Conservation (phyloP, 176 grass and related monocot genomes). For the Avena insularis region DNA sequence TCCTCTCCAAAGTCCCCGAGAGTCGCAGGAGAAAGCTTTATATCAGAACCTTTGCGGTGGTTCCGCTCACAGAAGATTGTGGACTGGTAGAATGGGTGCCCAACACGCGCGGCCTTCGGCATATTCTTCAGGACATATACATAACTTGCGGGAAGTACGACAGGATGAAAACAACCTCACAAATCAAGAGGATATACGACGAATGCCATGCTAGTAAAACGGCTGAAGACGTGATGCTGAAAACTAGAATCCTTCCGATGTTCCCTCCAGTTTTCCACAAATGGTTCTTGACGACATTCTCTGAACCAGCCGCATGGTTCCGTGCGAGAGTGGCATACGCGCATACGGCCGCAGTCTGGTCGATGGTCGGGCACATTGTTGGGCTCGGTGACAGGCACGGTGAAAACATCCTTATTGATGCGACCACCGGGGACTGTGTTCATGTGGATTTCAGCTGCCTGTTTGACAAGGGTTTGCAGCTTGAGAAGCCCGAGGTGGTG, state of each 20-base stretch:
- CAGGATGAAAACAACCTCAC: constrained; percentile 69
- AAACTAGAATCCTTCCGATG: constrained; percentile 80
- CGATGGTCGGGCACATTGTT: constrained; percentile 98
- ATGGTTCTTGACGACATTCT: constrained; percentile 95
- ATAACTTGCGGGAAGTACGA: constrained; percentile 82
- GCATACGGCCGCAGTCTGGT: constrained; percentile 88
- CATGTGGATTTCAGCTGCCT: constrained; percentile 98
- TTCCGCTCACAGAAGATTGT: constrained; percentile 96
- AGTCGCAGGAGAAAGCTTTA: constrained; percentile 94
- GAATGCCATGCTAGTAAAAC: constrained; percentile 62
- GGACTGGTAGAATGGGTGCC: constrained; percentile 97
- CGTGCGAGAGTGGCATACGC: constrained; percentile 91
- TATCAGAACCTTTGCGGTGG: constrained; percentile 93
- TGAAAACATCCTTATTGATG: constrained; percentile 92
- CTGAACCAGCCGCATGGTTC: constrained; percentile 98
- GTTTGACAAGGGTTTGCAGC: constrained; percentile 86
- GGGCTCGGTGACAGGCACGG: constrained; percentile 94
- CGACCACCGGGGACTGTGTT: constrained; percentile 84
- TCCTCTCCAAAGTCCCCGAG: constrained; percentile 94
- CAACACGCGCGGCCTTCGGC: constrained; percentile 80
- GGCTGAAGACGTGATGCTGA: constrained; percentile 85
- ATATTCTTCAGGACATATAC: constrained; percentile 99
- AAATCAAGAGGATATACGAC: constrained; percentile 91
- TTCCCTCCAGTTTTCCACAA: constrained; percentile 95
- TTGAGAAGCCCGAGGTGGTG: constrained; percentile 92